Base-by-base conservation (phyloP, 2,329 filamentous ascomycete species). In the Anthostomella pinea region DNA sequence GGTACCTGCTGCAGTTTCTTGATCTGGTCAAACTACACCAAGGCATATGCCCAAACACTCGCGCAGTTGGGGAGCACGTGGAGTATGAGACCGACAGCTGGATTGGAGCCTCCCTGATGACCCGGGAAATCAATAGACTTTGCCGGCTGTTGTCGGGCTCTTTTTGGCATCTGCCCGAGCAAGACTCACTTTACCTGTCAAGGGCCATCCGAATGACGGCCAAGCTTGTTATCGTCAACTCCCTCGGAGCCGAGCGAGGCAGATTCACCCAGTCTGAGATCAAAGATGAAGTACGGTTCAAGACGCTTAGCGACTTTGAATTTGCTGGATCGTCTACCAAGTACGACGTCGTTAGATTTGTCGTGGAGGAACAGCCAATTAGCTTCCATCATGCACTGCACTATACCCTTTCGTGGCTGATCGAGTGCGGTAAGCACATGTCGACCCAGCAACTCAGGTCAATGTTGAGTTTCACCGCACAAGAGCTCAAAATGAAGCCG, bases 21-120 rank as follows among this genome's bases (percentile, higher is more conserved):
- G 94, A 98, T 58, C 72, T 98, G 11, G 88, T 95, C 46, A 96
- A 96, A 62, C 75, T 98, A 29, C 90, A 96, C 48, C 94, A 98
- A 66, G 91, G 93, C 18, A 96, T 98, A 38, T 96, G 91, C 52
- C 93, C 93, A 2, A 98, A 97, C 54, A 74, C 90, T 17, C 79
- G 94, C 44, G 93, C 91, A 3, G 79, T 96, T 15, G 89, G 90
- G 11, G 93, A 97, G 57, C 93, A 98, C 60, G 87, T 98, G 20
- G 94, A 98, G 62, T 98, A 97, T 57, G 93, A 98, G 64, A 94
- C 90, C 2, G 94, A 98, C 64, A 86, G 88, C 14, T 98, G 93
- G 93, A 97, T 98, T 35, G 94, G 87, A 39, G 91, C 93, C 3
- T 95, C 90, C 6, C 74, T 97, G 33, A 86, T 98, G 39, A 96